Evolutionary conservation across 1,284 basidiomycete genomes (phyloP), one percentile per base, ranked within the genome.

Genomic region (Sutorius eximius): DNA sequence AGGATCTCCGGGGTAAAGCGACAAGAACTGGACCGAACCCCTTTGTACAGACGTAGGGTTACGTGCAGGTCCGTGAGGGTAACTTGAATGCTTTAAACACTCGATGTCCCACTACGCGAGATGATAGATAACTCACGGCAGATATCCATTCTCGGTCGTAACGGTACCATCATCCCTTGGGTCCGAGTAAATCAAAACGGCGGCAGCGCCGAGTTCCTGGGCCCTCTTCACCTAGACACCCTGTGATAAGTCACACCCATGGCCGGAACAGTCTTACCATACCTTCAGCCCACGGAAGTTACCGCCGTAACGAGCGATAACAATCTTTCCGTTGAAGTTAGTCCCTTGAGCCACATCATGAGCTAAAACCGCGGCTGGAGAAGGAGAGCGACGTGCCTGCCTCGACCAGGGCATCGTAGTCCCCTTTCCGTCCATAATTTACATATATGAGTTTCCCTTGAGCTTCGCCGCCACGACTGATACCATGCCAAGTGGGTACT

Each of bases 41-140:
- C 90, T 81, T 70, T 93, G 84, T 20, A 90, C 83, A 3, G 82
- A 78, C 18, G 79, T 80, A 0, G 85, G 86, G 62, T 88, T 83
- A 34, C 86, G 78, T 27, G 89, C 89, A 16, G 88, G 88, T 0
- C 90, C 90, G 3, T 81, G 73, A 5, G 90, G 90, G 68, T 91
- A 73, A 33, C 71, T 73, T 49, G 32, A 41, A 41, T 4, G 10
- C 12, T 37, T 30, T 59, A 24, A 59, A 34, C 27, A 40, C 37
- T 49, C 16, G 3, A 27, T 11, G 15, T 65, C 64, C 18, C 32
- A 33, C 33, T 44, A 38, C 15, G 18, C 44, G 13, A n/a, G 41
- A 29, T 42, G 20, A 44, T 22, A 18, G 20, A 44, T 22, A 18
- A 55, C 71, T 60, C 46, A 85, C 57, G 78, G 70, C 41, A 72